Evolutionary conservation across 768 basidiomycete species (phyloP).

Genomic region (Suillus bovinus): DNA sequence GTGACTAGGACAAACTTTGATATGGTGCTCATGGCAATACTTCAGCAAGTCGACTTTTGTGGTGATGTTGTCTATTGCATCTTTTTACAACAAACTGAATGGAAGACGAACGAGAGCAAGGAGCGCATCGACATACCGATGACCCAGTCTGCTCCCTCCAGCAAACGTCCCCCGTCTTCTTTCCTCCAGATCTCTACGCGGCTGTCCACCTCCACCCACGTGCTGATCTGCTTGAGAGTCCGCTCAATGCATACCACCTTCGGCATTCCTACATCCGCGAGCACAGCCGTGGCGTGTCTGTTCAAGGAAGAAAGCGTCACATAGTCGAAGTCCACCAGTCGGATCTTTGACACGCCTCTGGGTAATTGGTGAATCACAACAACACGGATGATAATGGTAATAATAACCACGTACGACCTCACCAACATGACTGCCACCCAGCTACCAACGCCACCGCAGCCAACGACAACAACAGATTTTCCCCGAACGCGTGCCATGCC

Average conservation of each 20-base stretch:
- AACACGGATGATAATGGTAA: not conserved
- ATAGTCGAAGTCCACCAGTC: constrained; percentile 93
- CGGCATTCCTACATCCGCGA: constrained; percentile 90
- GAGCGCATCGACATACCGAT: constrained; percentile 54
- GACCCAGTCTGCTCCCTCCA: constrained; percentile 93
- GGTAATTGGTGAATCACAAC: constrained; percentile 3
- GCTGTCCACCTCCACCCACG: constrained; percentile 87
- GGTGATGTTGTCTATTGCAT: constrained; percentile 97
- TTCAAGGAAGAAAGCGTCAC: constrained; percentile 95
- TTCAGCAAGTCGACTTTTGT: constrained; percentile 94
- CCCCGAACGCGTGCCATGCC: constrained; percentile 77
- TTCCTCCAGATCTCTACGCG: constrained; percentile 86
- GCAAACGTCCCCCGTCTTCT: constrained; percentile 68
- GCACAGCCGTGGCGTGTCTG: constrained; percentile 86
- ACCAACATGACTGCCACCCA: constrained; percentile 95
- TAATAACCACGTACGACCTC: constrained; percentile 64
- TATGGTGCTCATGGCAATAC: constrained; percentile 75
- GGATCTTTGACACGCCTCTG: constrained; percentile 74
- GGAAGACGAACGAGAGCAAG: constrained; percentile 12
- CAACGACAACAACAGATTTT: constrained; percentile 83
- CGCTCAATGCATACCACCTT: constrained; percentile 82
- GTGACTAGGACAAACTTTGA: constrained; percentile 60
- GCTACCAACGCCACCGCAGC: constrained; percentile 96
- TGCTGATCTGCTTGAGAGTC: constrained; percentile 67
- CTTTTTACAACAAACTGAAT: constrained; percentile 36